phyloP scores from a whole-genome alignment of 163 green algal genomes.

The Prototheca wickerhamii region DNA sequence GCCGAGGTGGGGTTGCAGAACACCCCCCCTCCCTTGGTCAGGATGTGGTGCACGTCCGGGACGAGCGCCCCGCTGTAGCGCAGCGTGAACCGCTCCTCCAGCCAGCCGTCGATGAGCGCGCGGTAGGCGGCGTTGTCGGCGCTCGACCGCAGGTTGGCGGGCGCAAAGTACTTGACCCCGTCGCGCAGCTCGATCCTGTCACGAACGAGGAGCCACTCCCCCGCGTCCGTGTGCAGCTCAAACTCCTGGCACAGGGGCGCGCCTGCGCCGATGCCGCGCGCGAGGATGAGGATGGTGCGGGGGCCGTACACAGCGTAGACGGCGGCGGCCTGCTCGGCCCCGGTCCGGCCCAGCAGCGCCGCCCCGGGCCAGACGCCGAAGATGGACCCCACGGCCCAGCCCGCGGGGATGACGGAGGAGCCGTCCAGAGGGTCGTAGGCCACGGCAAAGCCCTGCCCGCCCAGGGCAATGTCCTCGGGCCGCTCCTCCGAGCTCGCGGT shows the following conservation, averaged over 20 bases:
- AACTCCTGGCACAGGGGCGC: conserved; percentile 40
- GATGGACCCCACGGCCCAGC: conserved; percentile 64
- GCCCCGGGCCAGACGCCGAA: conserved; percentile 40
- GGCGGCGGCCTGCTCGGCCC: conserved; percentile 46
- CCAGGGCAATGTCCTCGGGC: conserved; percentile 86
- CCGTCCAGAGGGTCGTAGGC: conserved; percentile 70
- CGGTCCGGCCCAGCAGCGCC: conserved; percentile 24
- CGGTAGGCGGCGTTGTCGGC: conserved; percentile 39
- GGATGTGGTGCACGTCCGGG: conserved; percentile 79
- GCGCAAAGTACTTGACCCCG: conserved; percentile 49
- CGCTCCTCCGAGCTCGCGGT: conserved; percentile 93
- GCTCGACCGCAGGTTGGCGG: conserved; percentile 60
- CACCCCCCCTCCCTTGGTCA: conserved; percentile 80
- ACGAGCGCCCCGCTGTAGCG: conserved; percentile 81
- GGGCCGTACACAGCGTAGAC: conserved; percentile 64
- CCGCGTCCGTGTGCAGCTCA: conserved; percentile 16
- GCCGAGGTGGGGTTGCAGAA: conserved; percentile 71
- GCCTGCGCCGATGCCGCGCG: neutral
- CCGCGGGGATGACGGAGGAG: conserved; percentile 59
- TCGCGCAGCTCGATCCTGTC: conserved; percentile 22
- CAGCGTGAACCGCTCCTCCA: conserved; percentile 51
- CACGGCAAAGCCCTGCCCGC: conserved; percentile 7
- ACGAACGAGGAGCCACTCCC: neutral
- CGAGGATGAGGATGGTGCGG: neutral
- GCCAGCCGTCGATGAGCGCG: conserved; percentile 56